Evolutionary conservation across 1,139 yeast genomes (phyloP), one percentile per base, ranked within the genome.

Genomic region (Hansenula sp.): DNA sequence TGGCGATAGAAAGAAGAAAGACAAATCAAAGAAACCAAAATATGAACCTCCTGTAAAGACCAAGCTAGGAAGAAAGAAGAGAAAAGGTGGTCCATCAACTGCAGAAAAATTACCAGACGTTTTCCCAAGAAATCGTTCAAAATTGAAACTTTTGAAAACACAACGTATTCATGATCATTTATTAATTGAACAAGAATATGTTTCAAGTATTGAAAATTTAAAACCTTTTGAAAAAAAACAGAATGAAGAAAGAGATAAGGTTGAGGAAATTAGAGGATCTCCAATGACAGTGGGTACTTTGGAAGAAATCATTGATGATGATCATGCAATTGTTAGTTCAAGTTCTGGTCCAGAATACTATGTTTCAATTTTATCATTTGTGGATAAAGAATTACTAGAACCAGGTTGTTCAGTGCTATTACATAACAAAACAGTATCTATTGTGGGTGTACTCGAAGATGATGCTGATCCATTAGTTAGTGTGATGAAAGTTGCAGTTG

Each of bases 41-140:
- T 92, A 90, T 64, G 99, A 94, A 65, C 98, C 98, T 30, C 98
- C 98, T 18, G 97, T 92, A 46, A 95, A 92, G 64, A 83, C 96
- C 16, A 81, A 90, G 53, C 84, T 87, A 56, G 96, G 96, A 46
- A 86, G 83, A 68, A 87, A 84, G 73, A 84, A 83, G 70, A 80
- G 94, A 72, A 83, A 81, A 69, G 96, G 97, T 11, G 95, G 96
- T 22, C 96, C 89, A 48, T 82, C 95, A 19, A 80, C 81, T 13
- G 86, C 92, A 37, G 79, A 74, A 49, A 87, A 85, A 60, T 74
- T 92, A 50, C 99, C 99, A 8, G 74, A 76, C 36, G 95, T 92
- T 29, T 79, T 82, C 59, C 99, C 99, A 37, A 85, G 81, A 52
- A 92, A 97, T 24, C 80, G 99, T 60, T 92, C 97, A 62, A 88